Conservation (phyloP, 345 rosid genomes). For the Eucalyptus rudis region DNA sequence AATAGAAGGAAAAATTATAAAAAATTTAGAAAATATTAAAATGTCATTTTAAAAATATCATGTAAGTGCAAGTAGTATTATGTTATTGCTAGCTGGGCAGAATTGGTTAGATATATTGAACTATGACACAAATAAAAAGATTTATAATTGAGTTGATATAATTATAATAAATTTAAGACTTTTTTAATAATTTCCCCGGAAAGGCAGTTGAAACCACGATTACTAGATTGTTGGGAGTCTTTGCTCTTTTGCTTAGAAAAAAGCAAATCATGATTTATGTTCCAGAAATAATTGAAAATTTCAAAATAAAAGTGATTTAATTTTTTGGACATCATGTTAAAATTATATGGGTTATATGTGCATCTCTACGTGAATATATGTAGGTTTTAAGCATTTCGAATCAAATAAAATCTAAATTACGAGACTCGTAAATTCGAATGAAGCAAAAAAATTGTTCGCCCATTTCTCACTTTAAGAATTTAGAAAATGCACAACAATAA, state of each 20-base stretch:
- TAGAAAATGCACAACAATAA: no score
- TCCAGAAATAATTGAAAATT: not conserved
- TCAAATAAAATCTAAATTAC: not conserved
- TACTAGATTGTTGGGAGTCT: no score
- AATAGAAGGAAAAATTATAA: no score
- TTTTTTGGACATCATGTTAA: not conserved
- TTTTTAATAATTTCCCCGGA: no score
- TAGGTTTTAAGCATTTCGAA: not conserved
- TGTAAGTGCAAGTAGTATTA: fast-evolving
- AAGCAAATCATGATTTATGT: not conserved
- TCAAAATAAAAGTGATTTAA: not conserved
- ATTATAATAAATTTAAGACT: no score
- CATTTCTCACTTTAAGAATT: no score
- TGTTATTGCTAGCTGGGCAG: fast-evolving
- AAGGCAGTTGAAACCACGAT: no score
- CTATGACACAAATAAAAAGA: no score
- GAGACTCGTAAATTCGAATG: not conserved
- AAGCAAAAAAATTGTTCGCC: no score
- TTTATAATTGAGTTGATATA: no score
- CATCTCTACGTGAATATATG: not conserved
- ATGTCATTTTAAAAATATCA: no score
- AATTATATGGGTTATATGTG: not conserved
- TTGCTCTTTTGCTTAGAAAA: not conserved
- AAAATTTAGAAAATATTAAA: no score
- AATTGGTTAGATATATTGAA: fast-evolving